A percentile compares a stretch with the other conserved stretches of the same genome.
Conservation (phyloP, 2,329 filamentous ascomycete genomes). For the Colletotrichum caudatum region DNA sequence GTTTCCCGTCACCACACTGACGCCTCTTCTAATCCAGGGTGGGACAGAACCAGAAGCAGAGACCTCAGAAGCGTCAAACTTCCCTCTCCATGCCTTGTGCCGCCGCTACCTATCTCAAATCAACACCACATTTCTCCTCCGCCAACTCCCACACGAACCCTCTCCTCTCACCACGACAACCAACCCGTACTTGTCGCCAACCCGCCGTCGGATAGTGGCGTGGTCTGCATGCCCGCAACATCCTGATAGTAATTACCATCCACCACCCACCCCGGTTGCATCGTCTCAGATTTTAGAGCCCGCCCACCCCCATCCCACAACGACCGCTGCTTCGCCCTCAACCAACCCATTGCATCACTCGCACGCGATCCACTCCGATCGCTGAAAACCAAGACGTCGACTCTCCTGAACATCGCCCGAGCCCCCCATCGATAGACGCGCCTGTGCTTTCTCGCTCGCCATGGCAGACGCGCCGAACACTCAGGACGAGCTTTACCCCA, state of each 20-base stretch:
- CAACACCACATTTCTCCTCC: conserved; percentile 37
- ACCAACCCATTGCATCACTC: conserved; percentile 48
- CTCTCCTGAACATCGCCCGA: conserved; percentile 30
- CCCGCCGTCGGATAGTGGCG: conserved; percentile 36
- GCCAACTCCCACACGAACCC: conserved; percentile 17
- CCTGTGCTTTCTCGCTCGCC: conserved; percentile 59
- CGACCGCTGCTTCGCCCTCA: conserved; percentile 40
- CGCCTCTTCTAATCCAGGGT: conserved; percentile 9
- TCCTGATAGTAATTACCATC: conserved; percentile 32
- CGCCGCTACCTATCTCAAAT: conserved; percentile 33
- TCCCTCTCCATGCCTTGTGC: conserved; percentile 38
- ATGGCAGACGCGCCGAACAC: conserved; percentile 93
- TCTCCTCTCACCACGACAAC: conserved; percentile 34
- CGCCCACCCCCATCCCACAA: conserved; percentile 39
- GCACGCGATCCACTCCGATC: conserved; percentile 47
- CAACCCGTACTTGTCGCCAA: conserved; percentile 28
- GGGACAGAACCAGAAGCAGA: conserved; percentile 28
- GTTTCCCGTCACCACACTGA: conserved; percentile 26
- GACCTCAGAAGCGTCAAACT: conserved; percentile 41
- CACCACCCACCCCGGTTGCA: conserved; percentile 36
- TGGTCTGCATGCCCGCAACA: conserved; percentile 37
- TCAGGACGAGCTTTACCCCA: conserved; percentile 99
- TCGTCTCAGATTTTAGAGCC: conserved; percentile 42
- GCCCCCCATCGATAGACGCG: conserved; percentile 46
- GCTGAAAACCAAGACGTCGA: conserved; percentile 38